Conservation (phyloP, 2,329 filamentous ascomycete species). For the Leptographium flavum region DNA sequence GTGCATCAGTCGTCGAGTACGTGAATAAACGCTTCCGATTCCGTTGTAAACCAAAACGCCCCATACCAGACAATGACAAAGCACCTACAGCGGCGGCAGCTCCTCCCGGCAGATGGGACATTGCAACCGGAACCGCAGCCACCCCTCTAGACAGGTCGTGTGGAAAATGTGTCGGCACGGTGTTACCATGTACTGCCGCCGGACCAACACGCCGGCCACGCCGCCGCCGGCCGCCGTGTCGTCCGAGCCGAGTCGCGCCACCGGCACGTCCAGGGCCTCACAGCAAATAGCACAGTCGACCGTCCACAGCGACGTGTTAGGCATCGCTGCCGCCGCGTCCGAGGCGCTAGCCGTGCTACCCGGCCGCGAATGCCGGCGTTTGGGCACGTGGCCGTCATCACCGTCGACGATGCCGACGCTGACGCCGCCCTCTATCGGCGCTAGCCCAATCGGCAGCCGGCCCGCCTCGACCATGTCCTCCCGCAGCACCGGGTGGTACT, state of each 20-base stretch:
- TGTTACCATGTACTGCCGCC: slow-evolving; percentile 89
- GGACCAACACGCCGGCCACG: slow-evolving; percentile 56
- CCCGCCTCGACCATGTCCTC: slow-evolving; percentile 72
- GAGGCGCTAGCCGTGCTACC: slow-evolving; percentile 7
- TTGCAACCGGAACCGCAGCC: slow-evolving; percentile 87
- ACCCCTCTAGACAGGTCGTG: slow-evolving; percentile 78
- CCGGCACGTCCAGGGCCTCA: slow-evolving; percentile 78
- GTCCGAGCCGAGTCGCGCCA: slow-evolving; percentile 47
- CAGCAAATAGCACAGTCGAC: slow-evolving; percentile 96
- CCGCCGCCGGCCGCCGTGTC: slow-evolving; percentile 33
- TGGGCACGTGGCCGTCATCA: slow-evolving; percentile 11
- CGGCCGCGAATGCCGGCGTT: slow-evolving; percentile 1
- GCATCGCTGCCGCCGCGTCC: slow-evolving; percentile 18
- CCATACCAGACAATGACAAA: no score
- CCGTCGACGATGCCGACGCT: neutral
- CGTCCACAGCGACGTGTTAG: slow-evolving; percentile 23
- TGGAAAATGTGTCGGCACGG: slow-evolving; percentile 96
- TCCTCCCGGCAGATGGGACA: slow-evolving; percentile 92
- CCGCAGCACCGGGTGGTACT: slow-evolving; percentile 83
- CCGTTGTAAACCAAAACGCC: no score
- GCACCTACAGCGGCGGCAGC: slow-evolving; percentile 61
- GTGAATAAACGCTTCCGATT: no score
- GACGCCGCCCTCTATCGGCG: slow-evolving; percentile 3
- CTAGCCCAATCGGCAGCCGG: slow-evolving; percentile 63
- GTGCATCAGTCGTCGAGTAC: no score